Percentiles rank a stretch among this genome's conserved stretches.
Conservation (phyloP, 495 filamentous ascomycete species). For the Hyaloscypha finlandica region DNA sequence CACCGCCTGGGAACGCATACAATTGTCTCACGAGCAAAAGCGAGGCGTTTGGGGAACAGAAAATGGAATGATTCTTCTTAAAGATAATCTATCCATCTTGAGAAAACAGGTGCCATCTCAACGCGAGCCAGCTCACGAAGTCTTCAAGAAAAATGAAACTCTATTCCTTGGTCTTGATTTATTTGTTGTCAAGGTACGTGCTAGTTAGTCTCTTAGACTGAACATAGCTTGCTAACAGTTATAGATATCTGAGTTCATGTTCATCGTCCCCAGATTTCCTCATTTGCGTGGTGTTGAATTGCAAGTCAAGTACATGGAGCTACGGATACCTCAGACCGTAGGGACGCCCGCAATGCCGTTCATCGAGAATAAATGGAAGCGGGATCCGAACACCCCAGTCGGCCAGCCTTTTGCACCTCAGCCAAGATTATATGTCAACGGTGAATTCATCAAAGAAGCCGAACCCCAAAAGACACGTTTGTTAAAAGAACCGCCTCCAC, state of each 20-base stretch:
- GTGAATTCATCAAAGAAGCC: slow-evolving; percentile 43
- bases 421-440: slow-evolving; percentile 32
- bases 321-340: slow-evolving; percentile 26
- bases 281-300: slow-evolving; percentile 67
- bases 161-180: slow-evolving; percentile 58
- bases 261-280: slow-evolving; percentile 66
- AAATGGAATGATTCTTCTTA: slow-evolving; percentile 48
- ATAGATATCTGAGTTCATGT: slow-evolving; percentile 74
- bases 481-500: slow-evolving; percentile 48
- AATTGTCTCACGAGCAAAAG: slow-evolving; percentile 49
- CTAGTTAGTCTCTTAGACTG: not conserved
- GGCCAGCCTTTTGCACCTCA: slow-evolving; percentile 23
- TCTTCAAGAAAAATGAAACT: slow-evolving; percentile 29
- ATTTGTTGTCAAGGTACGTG: slow-evolving; percentile 74
- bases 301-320: slow-evolving; percentile 51
- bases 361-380: slow-evolving; percentile 50
- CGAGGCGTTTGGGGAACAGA: slow-evolving; percentile 50
- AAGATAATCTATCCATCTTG: slow-evolving; percentile 24
- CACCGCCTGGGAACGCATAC: slow-evolving; percentile 65
- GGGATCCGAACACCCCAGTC: slow-evolving; percentile 46
- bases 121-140: slow-evolving; percentile 11
- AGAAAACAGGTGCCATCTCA: slow-evolving; percentile 17
- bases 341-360: slow-evolving; percentile 35
- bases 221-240: slow-evolving; percentile 16
- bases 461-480: slow-evolving; percentile 37